Percentiles rank a stretch among this genome's conserved stretches.
Evolutionary conservation across 108 stramenopile species (phyloP).

Genomic region (Skeletonema tropicum): DNA sequence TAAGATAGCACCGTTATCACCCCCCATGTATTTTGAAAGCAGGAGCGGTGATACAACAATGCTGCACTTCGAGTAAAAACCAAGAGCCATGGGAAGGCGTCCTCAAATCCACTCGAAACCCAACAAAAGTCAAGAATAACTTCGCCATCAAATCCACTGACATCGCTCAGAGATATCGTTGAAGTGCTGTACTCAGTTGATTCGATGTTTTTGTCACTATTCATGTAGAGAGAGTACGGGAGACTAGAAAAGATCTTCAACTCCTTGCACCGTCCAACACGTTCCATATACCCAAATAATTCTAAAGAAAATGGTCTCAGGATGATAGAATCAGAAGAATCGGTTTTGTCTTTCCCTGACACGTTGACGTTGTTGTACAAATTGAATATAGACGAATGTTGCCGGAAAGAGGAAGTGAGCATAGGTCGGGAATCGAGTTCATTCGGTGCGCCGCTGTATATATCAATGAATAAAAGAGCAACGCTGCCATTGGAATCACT

Average conservation of each 20-base stretch:
- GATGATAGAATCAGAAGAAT: constrained; percentile 28
- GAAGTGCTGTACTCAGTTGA: constrained; percentile 27
- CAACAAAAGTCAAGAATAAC: constrained; percentile 71
- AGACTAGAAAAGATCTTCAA: constrained; percentile 37
- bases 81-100: constrained; percentile 69
- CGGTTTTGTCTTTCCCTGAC: constrained; percentile 11
- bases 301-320: constrained; percentile 45
- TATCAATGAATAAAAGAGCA: constrained; percentile 53
- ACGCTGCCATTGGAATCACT: constrained; percentile 51
- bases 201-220: not conserved
- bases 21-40: constrained; percentile 51
- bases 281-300: constrained; percentile 39
- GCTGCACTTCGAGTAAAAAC: constrained; percentile 56
- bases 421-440: not conserved
- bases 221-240: constrained; percentile 19
- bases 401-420: constrained; percentile 36
- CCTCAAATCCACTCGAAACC: constrained; percentile 65
- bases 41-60: constrained; percentile 58
- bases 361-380: constrained; percentile 4
- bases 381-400: constrained; percentile 46
- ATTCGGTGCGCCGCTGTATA: constrained; percentile 3
- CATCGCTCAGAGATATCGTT: constrained; percentile 18
- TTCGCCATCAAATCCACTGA: constrained; percentile 25
- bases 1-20: constrained; percentile 57
- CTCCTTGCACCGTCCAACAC: constrained; percentile 20